These are phyloP conservation scores for Huntiella omanensis DNA, from an alignment of 2,329 filamentous ascomycete genomes.

Conservation along the genomic window DNA sequence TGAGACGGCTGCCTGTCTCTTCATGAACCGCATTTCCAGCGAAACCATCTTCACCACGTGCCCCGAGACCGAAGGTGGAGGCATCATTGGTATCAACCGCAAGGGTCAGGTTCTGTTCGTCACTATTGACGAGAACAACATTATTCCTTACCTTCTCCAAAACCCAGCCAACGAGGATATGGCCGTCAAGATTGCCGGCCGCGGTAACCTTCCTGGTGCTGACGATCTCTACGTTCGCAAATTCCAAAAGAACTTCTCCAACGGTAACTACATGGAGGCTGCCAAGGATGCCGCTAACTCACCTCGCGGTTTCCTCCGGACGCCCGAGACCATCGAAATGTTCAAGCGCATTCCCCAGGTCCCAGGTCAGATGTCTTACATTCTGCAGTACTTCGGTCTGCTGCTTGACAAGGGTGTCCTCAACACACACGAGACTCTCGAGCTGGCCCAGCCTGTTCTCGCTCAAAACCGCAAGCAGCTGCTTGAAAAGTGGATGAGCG, in stretches of 20 bases:
- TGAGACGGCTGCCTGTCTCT: slow-evolving; percentile 86
- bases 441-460: slow-evolving; percentile 81
- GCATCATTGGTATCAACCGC: slow-evolving; percentile 87
- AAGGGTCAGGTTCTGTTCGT: slow-evolving; percentile 94
- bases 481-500: slow-evolving; percentile 93
- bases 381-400: slow-evolving; percentile 95
- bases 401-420: slow-evolving; percentile 85
- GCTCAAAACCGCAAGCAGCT: slow-evolving; percentile 88
- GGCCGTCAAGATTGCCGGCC: slow-evolving; percentile 88
- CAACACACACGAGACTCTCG: slow-evolving; percentile 84
- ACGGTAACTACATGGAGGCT: slow-evolving; percentile 68
- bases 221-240: slow-evolving; percentile 85
- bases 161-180: slow-evolving; percentile 88
- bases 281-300: slow-evolving; percentile 96
- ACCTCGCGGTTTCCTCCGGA: slow-evolving; percentile 84
- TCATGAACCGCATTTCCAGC: slow-evolving; percentile 99
- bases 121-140: slow-evolving; percentile 73
- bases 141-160: slow-evolving; percentile 88
- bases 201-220: slow-evolving; percentile 81
- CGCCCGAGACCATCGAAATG: slow-evolving; percentile 82
- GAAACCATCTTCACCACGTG: slow-evolving; percentile 97
- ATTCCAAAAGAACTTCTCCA: slow-evolving; percentile 70
- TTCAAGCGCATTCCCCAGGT: slow-evolving; percentile 75
- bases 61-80: slow-evolving; percentile 62
- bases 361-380: slow-evolving; percentile 75